Percentiles rank a stretch among this genome's conserved stretches.
phyloP scores from a whole-genome alignment of 768 basidiomycete genomes.

The Rossbeevera mucosa region DNA sequence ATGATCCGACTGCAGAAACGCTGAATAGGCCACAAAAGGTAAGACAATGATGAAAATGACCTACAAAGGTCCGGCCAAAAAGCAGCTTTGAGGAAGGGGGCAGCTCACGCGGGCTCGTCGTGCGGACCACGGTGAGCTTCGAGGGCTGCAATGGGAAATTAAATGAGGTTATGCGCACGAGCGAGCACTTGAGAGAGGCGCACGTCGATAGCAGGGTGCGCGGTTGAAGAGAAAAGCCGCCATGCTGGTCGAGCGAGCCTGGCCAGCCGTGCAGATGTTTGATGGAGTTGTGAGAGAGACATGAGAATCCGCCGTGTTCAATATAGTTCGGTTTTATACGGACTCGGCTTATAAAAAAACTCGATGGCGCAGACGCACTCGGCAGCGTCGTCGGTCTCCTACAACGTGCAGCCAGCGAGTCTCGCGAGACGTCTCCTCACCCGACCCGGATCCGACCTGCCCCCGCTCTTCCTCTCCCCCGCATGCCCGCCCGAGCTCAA shows the following conservation, averaged over 20 bases:
- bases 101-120: constrained; percentile 49
- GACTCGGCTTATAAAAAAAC: no score
- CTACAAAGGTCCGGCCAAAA: constrained; percentile 83
- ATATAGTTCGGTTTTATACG: no score
- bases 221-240: constrained; percentile 13
- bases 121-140: constrained; percentile 46
- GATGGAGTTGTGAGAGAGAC: constrained; percentile 13
- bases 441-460: constrained; percentile 40
- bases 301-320: no score
- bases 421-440: constrained; percentile 56
- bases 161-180: neutral
- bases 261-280: constrained; percentile 10
- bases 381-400: constrained; percentile 20
- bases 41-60: constrained; percentile 20
- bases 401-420: constrained; percentile 27
- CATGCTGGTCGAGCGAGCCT: constrained; percentile 8
- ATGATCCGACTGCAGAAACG: constrained; percentile 62
- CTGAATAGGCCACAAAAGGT: constrained; percentile 8
- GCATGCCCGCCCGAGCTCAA: constrained; percentile 51
- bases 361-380: constrained; percentile 12
- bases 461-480: constrained; percentile 48
- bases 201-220: constrained; percentile 49
- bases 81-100: constrained; percentile 66
- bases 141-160: constrained; percentile 39
- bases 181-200: neutral